Base-by-base conservation (phyloP, 176 grass and related monocot species). In the Carex myosuroides region DNA sequence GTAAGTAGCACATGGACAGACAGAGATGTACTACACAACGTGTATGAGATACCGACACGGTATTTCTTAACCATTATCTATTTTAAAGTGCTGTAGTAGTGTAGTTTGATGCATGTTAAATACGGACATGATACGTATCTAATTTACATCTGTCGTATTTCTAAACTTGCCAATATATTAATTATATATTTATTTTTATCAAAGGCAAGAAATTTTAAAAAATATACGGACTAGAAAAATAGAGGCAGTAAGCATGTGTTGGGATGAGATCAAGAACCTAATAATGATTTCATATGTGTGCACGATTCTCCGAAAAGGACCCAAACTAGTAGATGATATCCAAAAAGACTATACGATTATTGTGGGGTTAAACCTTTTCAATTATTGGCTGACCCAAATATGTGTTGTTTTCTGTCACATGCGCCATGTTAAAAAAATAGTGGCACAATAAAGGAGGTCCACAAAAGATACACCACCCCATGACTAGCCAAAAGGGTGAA, bases 371-470 rank as follows among this genome's bases (percentile, higher is more conserved):
- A 46, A 67, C 37, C 8, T 83, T 67, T 13, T 22, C 60, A 83
- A 83, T 83, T 83, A 83, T 83, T 83, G 37, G 62, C 56, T 81
- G 79, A 63, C 33, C 52, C 79, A 61, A 64, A 68, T 55, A 35
- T 83, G 61, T 68, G 80, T 67, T 83, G 11, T 66, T 83, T 83
- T 83, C 17, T 83, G 80, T 83, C 80, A 83, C 80, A 66, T 66
- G 80, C 32, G 80, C 80, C 37, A 83, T 50, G 30, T 54, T 42
- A 63, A 67, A 60, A 59, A 55, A 79, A 29, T 56, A 20, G 32
- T 62, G 60, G n/a, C 20, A 76, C 42, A 42, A 22, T 76, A 33
- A 18, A 79, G 13, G 50, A 29, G 1, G 70, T 39, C 1, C 70
- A 56, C 72, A 30, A 26, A 54, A 56, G 1, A 56, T 24, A 30